Evolutionary conservation across 140 eudicot species (phyloP), one percentile per base, ranked within the genome.

Genomic region (Artemisia princeps): DNA sequence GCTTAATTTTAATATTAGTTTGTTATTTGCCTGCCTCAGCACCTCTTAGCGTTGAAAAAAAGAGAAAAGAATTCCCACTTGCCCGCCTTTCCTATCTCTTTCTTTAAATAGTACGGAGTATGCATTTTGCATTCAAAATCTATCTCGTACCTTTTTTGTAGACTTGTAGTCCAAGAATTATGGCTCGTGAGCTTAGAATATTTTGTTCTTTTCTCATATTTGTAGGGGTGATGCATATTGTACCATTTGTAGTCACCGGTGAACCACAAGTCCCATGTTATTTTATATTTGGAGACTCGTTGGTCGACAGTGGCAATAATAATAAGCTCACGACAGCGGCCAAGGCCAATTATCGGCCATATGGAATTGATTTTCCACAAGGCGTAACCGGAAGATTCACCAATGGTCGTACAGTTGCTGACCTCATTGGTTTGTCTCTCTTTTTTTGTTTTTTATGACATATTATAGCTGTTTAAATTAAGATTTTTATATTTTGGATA

Each of bases 251-350:
- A 0, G 50, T n/a, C 6, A 16, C 46, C 42, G 19, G 22, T 6
- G 54, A 65, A 26, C 74, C 82, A n/a, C 71, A 72, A 55, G 83
- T 80, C 12, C 89, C 86, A 3, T 81, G 87, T 50, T 84, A 19
- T 57, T 84, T 84, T 67, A 65, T 78, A 12, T 74, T 84, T 56
- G 90, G 90, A 9, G 90, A 80, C 28, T 80, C 90, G 0, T 11
- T 77, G 46, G 71, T 78, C 0, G 90, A 84, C 44, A 77, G 68
- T 20, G 90, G 90, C 59, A 84, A 84, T 48, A 84, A 81, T 78
- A 78, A 77, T 44, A 23, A 5, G 3, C 79, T 72, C n/a, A 3
- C 8, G 1, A 66, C 90, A 0, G 14, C 52, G 3, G 86, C 86
- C 2, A 84, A 76, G 60, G 80, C 79, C 13, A 75, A 81, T 61